phyloP scores from a whole-genome alignment of 1,139 yeast species.

The Candida anutae region DNA sequence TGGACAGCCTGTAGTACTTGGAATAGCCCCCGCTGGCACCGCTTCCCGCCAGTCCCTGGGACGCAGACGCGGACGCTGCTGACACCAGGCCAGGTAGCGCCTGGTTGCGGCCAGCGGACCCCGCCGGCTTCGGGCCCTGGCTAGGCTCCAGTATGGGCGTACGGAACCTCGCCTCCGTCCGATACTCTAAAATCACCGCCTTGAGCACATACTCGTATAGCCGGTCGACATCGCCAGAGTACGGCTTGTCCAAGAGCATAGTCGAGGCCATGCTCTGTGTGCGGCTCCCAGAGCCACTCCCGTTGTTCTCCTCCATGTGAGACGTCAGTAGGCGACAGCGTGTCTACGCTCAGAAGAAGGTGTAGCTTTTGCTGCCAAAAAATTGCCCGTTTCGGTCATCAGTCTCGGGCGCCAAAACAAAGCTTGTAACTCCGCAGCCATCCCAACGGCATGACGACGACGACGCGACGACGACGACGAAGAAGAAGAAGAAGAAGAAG shows the following conservation, averaged over 20 bases:
- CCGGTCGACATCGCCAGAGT: constrained; percentile 17
- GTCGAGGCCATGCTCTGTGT: constrained; percentile 20
- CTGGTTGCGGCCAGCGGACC: constrained; percentile 1
- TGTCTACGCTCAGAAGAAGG: no score
- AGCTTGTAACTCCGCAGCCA: no score
- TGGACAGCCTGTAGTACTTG: constrained; percentile 10
- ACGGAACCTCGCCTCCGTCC: constrained; percentile 51
- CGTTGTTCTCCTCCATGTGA: no score
- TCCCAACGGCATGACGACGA: no score
- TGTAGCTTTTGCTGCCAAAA: no score
- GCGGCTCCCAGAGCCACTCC: no score
- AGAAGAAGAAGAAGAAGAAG: no score
- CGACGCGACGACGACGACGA: no score
- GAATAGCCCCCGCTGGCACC: constrained; percentile 7
- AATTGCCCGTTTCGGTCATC: no score
- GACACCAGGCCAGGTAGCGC: constrained; percentile 1
- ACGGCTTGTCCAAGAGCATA: constrained; percentile 17
- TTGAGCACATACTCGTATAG: constrained; percentile 40
- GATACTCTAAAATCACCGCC: constrained; percentile 45
- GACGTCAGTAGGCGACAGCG: no score
- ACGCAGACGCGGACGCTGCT: constrained; percentile 1
- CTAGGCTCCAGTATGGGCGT: constrained; percentile 21
- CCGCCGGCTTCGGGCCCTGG: constrained; percentile 1
- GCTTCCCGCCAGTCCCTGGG: constrained; percentile 3
- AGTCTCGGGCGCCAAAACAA: no score